Conservation (phyloP, 2,329 filamentous ascomycete genomes). For the Tricladium varicosporioides region DNA sequence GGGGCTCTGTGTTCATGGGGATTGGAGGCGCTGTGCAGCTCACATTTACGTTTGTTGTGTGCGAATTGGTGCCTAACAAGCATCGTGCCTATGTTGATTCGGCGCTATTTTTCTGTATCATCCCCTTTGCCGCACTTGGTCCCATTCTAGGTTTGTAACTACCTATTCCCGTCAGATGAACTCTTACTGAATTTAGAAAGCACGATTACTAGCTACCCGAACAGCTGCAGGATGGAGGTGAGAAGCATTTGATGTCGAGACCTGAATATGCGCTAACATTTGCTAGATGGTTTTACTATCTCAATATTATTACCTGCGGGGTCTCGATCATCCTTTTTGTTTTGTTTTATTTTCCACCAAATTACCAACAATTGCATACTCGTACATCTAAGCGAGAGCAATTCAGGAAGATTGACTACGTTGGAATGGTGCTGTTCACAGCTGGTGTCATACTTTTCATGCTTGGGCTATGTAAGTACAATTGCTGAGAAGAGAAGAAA, state of each 20-base stretch:
- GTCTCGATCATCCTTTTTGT: conserved; percentile 31
- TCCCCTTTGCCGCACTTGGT: conserved; percentile 33
- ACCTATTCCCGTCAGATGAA: conserved; percentile 26
- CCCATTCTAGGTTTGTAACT: conserved; percentile 24
- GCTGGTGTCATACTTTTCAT: conserved; percentile 34
- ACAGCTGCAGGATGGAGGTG: conserved; percentile 8
- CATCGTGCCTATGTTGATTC: conserved; percentile 34
- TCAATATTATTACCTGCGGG: conserved; percentile 32
- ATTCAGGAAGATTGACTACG: conserved; percentile 34
- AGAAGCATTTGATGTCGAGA: background rate
- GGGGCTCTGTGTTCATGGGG: conserved; percentile 38
- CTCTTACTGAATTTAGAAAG: conserved; percentile 2
- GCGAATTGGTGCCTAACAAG: conserved; percentile 40
- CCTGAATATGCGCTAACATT: background rate
- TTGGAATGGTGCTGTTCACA: conserved; percentile 33
- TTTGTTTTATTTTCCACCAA: conserved; percentile 36
- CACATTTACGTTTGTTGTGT: conserved; percentile 5
- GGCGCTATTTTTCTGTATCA: conserved; percentile 34
- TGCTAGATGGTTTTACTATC: conserved; percentile 33
- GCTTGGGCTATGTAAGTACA: conserved; percentile 28
- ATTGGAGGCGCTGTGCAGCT: conserved; percentile 31
- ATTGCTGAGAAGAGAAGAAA: no score
- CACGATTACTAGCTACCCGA: conserved; percentile 2
- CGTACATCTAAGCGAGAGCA: conserved; percentile 18
- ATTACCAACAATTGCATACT: conserved; percentile 29